Evolutionary conservation across 805 yeast species (phyloP), one percentile per base, ranked within the genome.

Genomic region (Candida xyloterini): DNA sequence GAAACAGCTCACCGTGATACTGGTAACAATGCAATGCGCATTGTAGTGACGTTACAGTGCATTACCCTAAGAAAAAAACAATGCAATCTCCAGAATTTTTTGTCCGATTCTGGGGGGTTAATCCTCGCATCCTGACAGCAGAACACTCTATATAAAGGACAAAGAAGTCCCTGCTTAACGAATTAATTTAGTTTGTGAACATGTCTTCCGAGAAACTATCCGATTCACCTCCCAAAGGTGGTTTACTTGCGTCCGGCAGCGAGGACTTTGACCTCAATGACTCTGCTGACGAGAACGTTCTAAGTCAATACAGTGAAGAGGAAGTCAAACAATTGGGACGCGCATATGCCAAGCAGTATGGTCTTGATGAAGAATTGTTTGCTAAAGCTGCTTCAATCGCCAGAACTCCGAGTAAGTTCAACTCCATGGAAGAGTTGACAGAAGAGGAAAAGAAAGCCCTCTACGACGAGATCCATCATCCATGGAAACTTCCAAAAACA

Each of bases 261-360:
- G 47, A 38, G 32, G 42, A 38, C 10, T 23, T n/a, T 2, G 32
- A 31, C n/a, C 28, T 23, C 14, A 27, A 14, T 20, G 35, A 24
- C 11, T 16, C 25, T 4, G 31, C 46, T 14, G 60, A 55, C 13
- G 65, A 64, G 18, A 79, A 79, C 49, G 72, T 78, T 37, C 60
- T 79, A 35, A 59, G 76, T 2, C 78, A 77, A 54, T 80, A 81
- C 52, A 60, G 78, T 13, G 79, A 77, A 46, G 74, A 74, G 23
- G 83, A 80, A 53, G 84, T 76, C 9, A 76, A 75, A 76, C 73
- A 72, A 43, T 78, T 81, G 83, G 88, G 87, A 24, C 67, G 84
- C 50, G 72, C 73, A 35, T 81, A 79, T 59, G 86, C 87, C 15
- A 49, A 59, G 25, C 74, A 76, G 48, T 66, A 79, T 48, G 71